Evolutionary conservation across 2,329 filamentous ascomycete genomes (phyloP), one percentile per base, ranked within the genome.

Genomic region (Sphaceloma murrayae): DNA sequence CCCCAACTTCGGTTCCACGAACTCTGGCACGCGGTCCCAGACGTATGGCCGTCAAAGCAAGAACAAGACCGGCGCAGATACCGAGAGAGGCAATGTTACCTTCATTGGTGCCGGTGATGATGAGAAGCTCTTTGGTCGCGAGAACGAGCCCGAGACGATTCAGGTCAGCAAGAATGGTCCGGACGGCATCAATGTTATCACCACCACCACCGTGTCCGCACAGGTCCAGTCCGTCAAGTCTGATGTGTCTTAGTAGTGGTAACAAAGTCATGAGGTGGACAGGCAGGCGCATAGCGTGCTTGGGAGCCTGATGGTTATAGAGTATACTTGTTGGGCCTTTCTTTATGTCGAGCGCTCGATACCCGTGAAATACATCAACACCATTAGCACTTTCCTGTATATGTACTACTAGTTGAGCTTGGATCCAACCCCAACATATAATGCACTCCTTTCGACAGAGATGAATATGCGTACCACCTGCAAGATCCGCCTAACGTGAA

Each of bases 1-100:
- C 14, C 65, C 65, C 1, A 49, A 49, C 19, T 43, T 43, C 40
- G 40, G 27, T 10, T 43, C 40, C 4, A 32, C 27, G 17, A 43
- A 43, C 27, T 32, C 27, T 26, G 30, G 30, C 27, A 32, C 40
- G 4, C 27, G 30, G 8, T 32, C 27, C 2, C 27, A 18, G 11
- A 32, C 27, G 9, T 43, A 43, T 14, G 40, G 40, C 13, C 3
- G n/a, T n/a, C n/a, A 4, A 11, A 43, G 40, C 40, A 43, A 24
- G 18, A 32, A 32, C 30, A 34, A 43, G 27, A 43, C 40, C 10
- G 21, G 17, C 14, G 30, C 27, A 11, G 27, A 43, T 14, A 43
- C 30, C 3, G 40, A 43, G 19, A 32, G 27, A 14, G 40, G 40
- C 30, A 32, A 32, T 6, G 18, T 43, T 29, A 43, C 40, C 14